Conservation (phyloP, 257 asterid species). For the Nicotiana otophora region DNA sequence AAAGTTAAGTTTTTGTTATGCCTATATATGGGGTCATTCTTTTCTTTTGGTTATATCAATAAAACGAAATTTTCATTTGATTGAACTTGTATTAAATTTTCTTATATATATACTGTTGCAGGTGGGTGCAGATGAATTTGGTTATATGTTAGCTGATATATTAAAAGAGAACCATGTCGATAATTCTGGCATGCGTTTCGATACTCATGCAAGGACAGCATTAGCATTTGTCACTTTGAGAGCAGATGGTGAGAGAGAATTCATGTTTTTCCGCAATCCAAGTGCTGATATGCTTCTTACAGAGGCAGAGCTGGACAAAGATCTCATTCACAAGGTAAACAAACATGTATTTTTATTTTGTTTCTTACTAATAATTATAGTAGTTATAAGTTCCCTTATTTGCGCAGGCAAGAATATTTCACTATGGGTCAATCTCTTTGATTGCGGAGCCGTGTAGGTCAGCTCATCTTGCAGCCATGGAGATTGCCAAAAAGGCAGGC, state of each 20-base stretch:
- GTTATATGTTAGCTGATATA: constrained; percentile 28
- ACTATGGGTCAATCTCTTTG: constrained; percentile 88
- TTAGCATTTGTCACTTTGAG: constrained; percentile 32
- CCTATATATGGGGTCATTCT: too few relatives aligned
- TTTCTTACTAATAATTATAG: too few relatives aligned
- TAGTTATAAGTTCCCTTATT: background rate
- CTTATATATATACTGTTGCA: background rate
- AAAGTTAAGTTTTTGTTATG: too few relatives aligned
- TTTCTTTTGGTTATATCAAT: too few relatives aligned
- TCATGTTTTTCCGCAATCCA: constrained; percentile 55
- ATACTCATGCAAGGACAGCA: constrained; percentile 26
- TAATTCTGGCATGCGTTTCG: constrained; percentile 28
- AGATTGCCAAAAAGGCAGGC: constrained; percentile 67
- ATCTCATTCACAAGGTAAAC: constrained; percentile 28
- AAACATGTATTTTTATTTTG: too few relatives aligned
- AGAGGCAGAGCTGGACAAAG: constrained; percentile 28
- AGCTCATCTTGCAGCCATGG: constrained; percentile 76
- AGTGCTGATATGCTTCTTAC: constrained; percentile 39
- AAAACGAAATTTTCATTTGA: background rate
- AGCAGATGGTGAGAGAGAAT: constrained; percentile 32
- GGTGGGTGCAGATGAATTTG: constrained; percentile 36
- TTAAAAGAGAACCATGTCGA: constrained; percentile 27
- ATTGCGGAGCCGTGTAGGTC: constrained; percentile 89
- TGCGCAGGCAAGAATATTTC: constrained; percentile 78
- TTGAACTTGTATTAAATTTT: too few relatives aligned